Conservation (phyloP, 75 land plant genomes). For the Sequoia sempervirens region DNA sequence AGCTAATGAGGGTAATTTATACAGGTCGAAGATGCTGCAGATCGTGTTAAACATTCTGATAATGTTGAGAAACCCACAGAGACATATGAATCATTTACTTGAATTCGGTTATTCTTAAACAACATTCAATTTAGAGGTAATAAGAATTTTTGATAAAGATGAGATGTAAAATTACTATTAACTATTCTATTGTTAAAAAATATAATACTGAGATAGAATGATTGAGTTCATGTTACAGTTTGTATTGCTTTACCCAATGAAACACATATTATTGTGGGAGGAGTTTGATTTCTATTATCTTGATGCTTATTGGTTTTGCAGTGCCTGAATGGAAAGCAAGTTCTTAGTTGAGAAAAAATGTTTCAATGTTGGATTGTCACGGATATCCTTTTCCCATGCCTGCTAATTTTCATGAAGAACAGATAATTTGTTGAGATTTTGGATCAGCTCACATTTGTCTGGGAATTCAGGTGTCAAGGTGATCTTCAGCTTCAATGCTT, state of each 20-base stretch:
- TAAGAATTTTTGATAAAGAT: too few species aligned
- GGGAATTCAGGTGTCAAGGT: not conserved
- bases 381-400: not conserved
- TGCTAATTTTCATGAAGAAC: not conserved
- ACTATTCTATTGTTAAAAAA: too few species aligned
- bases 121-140: too few species aligned
- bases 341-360: not conserved
- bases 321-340: not conserved
- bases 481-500: not conserved
- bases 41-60: slow-evolving; percentile 2
- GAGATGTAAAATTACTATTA: too few species aligned
- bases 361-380: not conserved
- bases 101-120: not conserved
- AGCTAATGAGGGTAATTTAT: not conserved
- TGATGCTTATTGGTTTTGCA: not conserved
- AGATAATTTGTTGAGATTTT: not conserved
- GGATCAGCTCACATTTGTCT: not conserved
- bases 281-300: not conserved
- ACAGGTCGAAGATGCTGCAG: slow-evolving; percentile 6
- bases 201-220: too few species aligned
- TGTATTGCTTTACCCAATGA: not conserved
- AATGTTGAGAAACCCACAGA: not conserved
- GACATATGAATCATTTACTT: not conserved
- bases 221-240: too few species aligned
- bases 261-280: not conserved